These are phyloP conservation scores for Senecio squalidus DNA, from an alignment of 140 eudicot genomes.

Conservation along the genomic window DNA sequence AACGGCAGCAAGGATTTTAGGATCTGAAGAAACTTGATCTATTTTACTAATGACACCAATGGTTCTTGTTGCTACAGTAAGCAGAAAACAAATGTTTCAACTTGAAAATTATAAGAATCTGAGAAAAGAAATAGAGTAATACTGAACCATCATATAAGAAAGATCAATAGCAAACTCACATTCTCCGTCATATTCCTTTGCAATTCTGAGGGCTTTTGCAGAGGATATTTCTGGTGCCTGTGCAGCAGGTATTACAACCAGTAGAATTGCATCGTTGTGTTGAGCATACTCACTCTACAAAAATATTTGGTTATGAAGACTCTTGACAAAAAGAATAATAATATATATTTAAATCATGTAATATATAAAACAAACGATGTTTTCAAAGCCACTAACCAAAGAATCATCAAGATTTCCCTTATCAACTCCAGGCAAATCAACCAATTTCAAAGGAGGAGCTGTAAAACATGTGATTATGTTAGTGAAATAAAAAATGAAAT, in stretches of 20 bases:
- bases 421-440: constrained; percentile 96
- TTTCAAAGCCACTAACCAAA: constrained; percentile 55
- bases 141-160: constrained; percentile 1
- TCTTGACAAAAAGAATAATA: background rate
- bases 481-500: background rate
- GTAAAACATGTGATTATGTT: constrained; percentile 13
- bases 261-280: constrained; percentile 79
- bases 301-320: background rate
- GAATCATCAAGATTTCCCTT: constrained; percentile 87
- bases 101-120: background rate
- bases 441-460: constrained; percentile 92
- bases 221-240: constrained; percentile 92
- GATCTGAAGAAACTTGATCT: constrained; percentile 94
- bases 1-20: constrained; percentile 95
- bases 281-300: constrained; percentile 78
- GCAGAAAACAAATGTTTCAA: constrained; percentile 16
- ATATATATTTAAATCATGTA: background rate
- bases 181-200: constrained; percentile 91
- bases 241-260: constrained; percentile 59
- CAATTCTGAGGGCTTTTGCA: constrained; percentile 86
- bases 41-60: constrained; percentile 94
- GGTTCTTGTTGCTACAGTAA: constrained; percentile 76
- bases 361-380: background rate
- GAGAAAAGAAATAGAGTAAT: constrained; percentile 7
- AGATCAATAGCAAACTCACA: constrained; percentile 32